Evolutionary conservation across 2,329 filamentous ascomycete genomes (phyloP).

Genomic region (Fusarium pilosicola): DNA sequence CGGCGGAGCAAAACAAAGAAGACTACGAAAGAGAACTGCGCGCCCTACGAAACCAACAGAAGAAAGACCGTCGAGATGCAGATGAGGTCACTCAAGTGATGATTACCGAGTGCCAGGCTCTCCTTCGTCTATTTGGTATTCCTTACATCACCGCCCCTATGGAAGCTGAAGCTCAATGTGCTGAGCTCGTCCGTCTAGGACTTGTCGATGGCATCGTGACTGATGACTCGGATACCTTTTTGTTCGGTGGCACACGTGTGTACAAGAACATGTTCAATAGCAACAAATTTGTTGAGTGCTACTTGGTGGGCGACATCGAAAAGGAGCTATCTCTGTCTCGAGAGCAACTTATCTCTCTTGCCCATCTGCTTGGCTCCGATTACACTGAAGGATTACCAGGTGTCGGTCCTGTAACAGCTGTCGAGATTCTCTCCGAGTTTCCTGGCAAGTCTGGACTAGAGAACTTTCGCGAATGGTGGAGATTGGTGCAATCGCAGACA

Average conservation of each 20-base stretch:
- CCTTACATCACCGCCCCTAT: constrained; percentile 98
- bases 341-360: constrained; percentile 87
- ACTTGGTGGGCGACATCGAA: constrained; percentile 83
- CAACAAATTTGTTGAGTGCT: constrained; percentile 98
- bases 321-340: constrained; percentile 88
- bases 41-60: constrained; percentile 90
- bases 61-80: constrained; percentile 93
- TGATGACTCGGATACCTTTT: constrained; percentile 94
- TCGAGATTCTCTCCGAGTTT: constrained; percentile 96
- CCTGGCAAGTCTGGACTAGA: constrained; percentile 67
- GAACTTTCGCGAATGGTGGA: constrained; percentile 91
- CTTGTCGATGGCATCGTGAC: constrained; percentile 98
- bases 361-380: constrained; percentile 91
- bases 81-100: constrained; percentile 97
- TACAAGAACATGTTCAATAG: constrained; percentile 99
- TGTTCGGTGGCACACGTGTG: constrained; percentile 94
- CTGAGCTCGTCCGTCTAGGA: constrained; percentile 84
- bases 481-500: constrained; percentile 74
- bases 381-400: constrained; percentile 93
- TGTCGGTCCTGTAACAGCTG: constrained; percentile 91
- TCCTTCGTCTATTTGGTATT: constrained; percentile 89
- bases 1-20: constrained; percentile 73
- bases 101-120: constrained; percentile 92
- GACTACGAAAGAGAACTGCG: constrained; percentile 90
- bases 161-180: constrained; percentile 98